Percentiles rank a stretch among this genome's conserved stretches.
These are phyloP conservation scores for Chlorociboria aeruginascens DNA, from an alignment of 495 filamentous ascomycete species.

Conservation along the genomic window DNA sequence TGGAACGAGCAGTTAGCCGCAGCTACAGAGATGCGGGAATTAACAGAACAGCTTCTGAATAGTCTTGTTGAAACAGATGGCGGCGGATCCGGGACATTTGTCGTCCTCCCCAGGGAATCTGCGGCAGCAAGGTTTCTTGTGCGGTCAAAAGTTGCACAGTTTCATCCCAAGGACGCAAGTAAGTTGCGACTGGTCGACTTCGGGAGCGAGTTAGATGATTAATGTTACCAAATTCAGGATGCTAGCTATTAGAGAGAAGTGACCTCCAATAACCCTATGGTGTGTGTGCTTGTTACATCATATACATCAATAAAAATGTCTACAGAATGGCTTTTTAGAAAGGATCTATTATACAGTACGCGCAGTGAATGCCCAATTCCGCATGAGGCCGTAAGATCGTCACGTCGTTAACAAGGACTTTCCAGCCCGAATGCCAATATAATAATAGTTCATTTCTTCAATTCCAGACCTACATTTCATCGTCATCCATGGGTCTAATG, in stretches of 20 bases:
- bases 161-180: constrained; percentile 72
- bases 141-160: constrained; percentile 71
- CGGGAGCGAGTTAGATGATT: constrained; percentile 62
- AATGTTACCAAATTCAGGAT: constrained; percentile 5
- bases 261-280: no score
- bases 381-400: no score
- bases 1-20: constrained; percentile 52
- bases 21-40: constrained; percentile 50
- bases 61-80: constrained; percentile 48
- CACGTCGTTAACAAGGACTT: no score
- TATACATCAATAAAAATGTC: no score
- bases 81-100: constrained; percentile 47
- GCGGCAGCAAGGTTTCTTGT: constrained; percentile 75
- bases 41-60: constrained; percentile 51
- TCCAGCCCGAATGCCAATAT: not conserved
- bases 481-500: constrained; percentile 17
- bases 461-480: not conserved
- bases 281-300: no score
- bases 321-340: no score
- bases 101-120: constrained; percentile 60
- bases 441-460: not conserved
- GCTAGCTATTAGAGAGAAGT: no score
- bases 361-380: no score
- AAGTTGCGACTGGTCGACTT: constrained; percentile 74
- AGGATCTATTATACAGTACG: no score